Evolutionary conservation across 345 rosid species (phyloP), one percentile per base, ranked within the genome.

Genomic region (Pelargonium nanum): DNA sequence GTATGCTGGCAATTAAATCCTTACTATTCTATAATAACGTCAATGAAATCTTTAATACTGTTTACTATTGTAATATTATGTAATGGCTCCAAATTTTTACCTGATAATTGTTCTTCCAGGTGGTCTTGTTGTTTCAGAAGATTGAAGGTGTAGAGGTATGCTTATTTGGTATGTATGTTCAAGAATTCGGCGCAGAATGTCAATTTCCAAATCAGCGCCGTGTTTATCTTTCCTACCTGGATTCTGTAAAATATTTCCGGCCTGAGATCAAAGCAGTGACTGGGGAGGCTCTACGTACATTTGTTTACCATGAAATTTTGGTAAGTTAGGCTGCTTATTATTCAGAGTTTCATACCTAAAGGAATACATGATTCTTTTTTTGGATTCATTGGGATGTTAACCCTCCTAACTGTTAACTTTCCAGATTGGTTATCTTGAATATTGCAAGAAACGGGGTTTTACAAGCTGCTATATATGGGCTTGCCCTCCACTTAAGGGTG

Each of bases 401-500:
- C 24, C 26, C 65, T 57, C 60, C 24, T 58, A 26, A 52, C 30
- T 23, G 50, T 61, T 74, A 24, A 70, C 24, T 72, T 57, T 79
- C 70, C 78, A 94, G 99, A 94, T 86, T 73, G 97, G 99, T 24
- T 94, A 94, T 78, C 97, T 94, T 70, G 99, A 94, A 65, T 88
- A 87, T 71, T 90, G 99, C 84, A 94, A 90, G 84, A 74, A 79
- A 62, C 87, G 99, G 65, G 99, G 99, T 63, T 94, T 94, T 77
- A 88, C 97, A 7, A 94, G 97, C 81, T 94, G 99, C 78, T 94
- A 94, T 67, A 90, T 94, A 65, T 94, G 99, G 99, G 99, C 97
- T 55, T 94, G 99, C 79, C 99, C 99, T 58, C 99, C 99, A 4
- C 68, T 94, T 54, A 94, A 94, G 82, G 99, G 99, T 19, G 99